These are phyloP conservation scores for Sarocladium brachiariae DNA, from an alignment of 2,329 filamentous ascomycete species.

Conservation along the genomic window DNA sequence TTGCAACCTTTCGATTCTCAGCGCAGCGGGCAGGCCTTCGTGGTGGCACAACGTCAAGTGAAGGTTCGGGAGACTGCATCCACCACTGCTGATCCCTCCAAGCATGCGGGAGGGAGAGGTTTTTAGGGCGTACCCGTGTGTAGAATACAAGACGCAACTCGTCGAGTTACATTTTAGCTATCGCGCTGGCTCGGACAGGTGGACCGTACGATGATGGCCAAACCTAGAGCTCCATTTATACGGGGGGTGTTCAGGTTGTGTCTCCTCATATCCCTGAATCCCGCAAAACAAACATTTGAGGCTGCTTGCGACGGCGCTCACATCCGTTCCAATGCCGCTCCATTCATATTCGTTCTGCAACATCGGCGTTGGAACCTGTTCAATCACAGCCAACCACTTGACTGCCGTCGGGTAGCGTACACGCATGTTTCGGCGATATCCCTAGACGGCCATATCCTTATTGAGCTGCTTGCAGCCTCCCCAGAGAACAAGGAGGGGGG, in stretches of 20 bases:
- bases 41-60: background rate
- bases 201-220: no score
- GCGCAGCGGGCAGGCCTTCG: background rate
- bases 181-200: background rate
- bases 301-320: no score
- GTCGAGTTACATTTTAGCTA: background rate
- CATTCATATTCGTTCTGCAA: background rate
- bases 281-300: no score
- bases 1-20: background rate
- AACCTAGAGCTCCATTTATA: background rate
- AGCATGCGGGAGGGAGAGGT: background rate
- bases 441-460: background rate
- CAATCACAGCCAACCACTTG: background rate
- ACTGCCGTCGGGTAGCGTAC: background rate
- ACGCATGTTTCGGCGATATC: constrained; percentile 1
- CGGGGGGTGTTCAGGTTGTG: background rate
- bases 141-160: background rate
- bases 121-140: background rate
- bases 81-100: no score
- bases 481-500: no score
- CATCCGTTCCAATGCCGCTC: background rate
- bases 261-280: background rate
- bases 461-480: background rate
- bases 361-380: background rate
- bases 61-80: background rate